A percentile compares a stretch with the other conserved stretches of the same genome.
Evolutionary conservation across 1,284 basidiomycete genomes (phyloP).

Genomic region (Waitea zeae): DNA sequence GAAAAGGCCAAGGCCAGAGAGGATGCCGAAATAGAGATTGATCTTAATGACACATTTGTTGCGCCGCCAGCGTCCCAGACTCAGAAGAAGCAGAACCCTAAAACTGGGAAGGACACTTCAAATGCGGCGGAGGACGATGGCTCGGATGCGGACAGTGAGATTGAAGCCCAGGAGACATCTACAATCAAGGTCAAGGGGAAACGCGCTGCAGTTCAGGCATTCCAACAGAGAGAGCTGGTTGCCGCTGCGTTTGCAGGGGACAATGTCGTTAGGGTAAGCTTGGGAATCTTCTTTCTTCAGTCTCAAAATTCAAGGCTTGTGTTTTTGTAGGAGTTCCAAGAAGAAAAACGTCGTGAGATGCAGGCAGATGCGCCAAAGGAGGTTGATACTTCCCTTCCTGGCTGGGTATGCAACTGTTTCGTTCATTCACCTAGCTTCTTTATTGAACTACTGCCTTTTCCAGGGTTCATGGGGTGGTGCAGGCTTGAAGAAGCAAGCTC

Average conservation of each 20-base stretch:
- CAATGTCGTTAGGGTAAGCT: conserved; percentile 70
- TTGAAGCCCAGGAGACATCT: conserved; percentile 51
- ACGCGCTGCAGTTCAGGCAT: conserved; percentile 36
- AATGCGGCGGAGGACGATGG: conserved; percentile 22
- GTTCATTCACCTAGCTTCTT: not conserved
- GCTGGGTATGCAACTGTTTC: conserved; percentile 67
- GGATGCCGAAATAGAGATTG: conserved; percentile 69
- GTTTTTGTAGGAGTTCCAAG: conserved; percentile 57
- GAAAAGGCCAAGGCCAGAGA: conserved; percentile 40
- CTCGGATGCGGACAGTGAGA: conserved; percentile 43
- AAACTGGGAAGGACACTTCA: conserved; percentile 4
- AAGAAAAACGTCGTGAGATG: conserved; percentile 65
- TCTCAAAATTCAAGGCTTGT: conserved; percentile 4
- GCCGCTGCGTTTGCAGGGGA: conserved; percentile 93
- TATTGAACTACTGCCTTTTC: conserved; percentile 1
- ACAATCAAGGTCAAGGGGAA: conserved; percentile 26
- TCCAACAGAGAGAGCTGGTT: conserved; percentile 81
- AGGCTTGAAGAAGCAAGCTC: conserved; percentile 39
- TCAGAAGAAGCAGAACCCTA: conserved; percentile 8
- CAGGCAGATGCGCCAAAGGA: conserved; percentile 74
- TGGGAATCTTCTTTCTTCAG: not conserved
- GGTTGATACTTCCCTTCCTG: conserved; percentile 82
- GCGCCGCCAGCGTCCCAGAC: conserved; percentile 10
- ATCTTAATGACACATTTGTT: conserved; percentile 32
- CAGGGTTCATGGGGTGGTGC: conserved; percentile 87